Evolutionary conservation across 2,329 filamentous ascomycete genomes (phyloP).

Genomic region (Aspergillus jensenii): DNA sequence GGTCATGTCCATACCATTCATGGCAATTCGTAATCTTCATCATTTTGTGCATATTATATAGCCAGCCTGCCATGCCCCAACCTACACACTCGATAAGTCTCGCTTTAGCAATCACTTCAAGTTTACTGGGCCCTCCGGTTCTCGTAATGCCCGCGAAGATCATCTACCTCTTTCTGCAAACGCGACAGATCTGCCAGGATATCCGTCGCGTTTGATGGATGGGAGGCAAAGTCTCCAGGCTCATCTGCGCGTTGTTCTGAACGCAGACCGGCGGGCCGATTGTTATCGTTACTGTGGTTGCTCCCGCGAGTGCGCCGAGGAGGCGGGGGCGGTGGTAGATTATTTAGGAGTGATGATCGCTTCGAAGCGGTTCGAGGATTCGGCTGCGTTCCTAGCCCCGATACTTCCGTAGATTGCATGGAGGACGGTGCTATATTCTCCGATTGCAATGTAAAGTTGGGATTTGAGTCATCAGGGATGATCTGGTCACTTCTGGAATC

Average conservation of each 20-base stretch:
- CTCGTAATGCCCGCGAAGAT: conserved; percentile 42
- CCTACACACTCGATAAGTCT: not conserved
- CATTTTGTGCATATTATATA: conserved; percentile 11
- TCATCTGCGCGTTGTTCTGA: conserved; percentile 16
- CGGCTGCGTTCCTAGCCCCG: conserved; percentile 2
- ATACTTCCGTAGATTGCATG: conserved; percentile 2
- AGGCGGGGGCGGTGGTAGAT: conserved; percentile 46
- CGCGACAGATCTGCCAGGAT: conserved; percentile 72
- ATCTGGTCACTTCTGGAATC: conserved; percentile 10
- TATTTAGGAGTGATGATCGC: conserved; percentile 26
- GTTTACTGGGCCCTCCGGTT: conserved; percentile 30
- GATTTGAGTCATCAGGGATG: conserved; percentile 15
- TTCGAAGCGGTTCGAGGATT: conserved; percentile 29
- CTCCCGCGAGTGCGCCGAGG: conserved; percentile 48
- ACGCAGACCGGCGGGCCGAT: conserved; percentile 15
- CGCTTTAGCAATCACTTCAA: not conserved
- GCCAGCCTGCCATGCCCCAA: not conserved
- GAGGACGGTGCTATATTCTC: conserved; percentile 9
- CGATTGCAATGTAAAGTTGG: conserved; percentile 1
- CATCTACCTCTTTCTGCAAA: conserved; percentile 75
- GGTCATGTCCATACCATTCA: not conserved
- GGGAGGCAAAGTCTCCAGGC: conserved; percentile 26
- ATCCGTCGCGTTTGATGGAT: conserved; percentile 49
- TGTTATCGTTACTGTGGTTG: conserved; percentile 36
- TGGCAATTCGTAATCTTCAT: conserved; percentile 3